Evolutionary conservation across 768 basidiomycete genomes (phyloP), one percentile per base, ranked within the genome.

Genomic region (Tricholoma sp.): DNA sequence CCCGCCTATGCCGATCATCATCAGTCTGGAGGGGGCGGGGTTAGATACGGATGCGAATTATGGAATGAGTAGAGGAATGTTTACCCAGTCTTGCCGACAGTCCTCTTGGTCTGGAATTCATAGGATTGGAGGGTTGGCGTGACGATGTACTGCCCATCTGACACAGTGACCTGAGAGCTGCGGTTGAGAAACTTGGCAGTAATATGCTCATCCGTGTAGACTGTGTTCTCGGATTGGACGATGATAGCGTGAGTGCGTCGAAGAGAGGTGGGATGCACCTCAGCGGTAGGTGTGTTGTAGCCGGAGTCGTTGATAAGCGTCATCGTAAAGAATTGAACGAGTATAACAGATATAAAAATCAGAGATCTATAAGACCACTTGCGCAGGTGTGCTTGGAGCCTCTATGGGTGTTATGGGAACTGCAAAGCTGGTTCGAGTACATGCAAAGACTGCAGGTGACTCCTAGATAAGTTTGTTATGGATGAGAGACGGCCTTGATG

Each of bases 1-100:
- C 53, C 97, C 96, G 57, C 96, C 96, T 57, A 94, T 75, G 58
- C 97, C 97, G 64, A 98, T 88, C 83, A 99, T 89, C 90, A 99
- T 89, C 61, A 99, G 81, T 55, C 96, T 98, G 6, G 8, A 6
- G 12, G 14, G 39, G 14, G 1, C 1, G 14, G 5, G 8, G 11
- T 46, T 21, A 46, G 45, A 4, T 6, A 46, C 22, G 0, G 11
- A 9, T 41, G n/a, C 6, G 37, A 46, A 37, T 24, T 22, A 56
- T 18, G 52, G 10, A 41, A 56, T 10, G 57, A 57, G 8, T 19
- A 3, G 41, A 27, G 35, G 45, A 46, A 46, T 29, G 61, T 89
- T 60, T 69, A 96, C 94, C 96, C 97, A 68, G 94, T 96, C 79
- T 88, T 94, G 63, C 86, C 79, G 59, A 96, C 91, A 64, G 83